Percentiles rank a stretch among this genome's conserved stretches.
phyloP scores from a whole-genome alignment of 148 eudicot species.

The Vaccinium corymbosum region DNA sequence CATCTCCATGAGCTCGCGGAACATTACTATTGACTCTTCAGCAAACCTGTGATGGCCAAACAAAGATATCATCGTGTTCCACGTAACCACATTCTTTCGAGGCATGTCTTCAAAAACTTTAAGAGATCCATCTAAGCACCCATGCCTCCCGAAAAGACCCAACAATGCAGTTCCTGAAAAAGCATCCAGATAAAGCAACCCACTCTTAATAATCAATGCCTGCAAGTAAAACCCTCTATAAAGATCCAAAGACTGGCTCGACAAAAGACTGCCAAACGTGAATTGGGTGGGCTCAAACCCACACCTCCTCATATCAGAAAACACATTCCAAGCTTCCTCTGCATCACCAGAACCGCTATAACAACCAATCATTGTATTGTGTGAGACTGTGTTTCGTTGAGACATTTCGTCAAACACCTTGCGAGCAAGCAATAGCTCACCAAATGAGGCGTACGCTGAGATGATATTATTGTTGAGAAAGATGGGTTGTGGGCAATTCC shows the following conservation, averaged over 20 bases:
- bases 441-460: conserved; percentile 28
- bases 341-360: conserved; percentile 36
- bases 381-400: conserved; percentile 49
- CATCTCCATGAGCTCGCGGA: conserved; percentile 43
- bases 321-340: conserved; percentile 47
- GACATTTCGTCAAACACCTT: conserved; percentile 70
- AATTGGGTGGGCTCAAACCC: conserved; percentile 51
- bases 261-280: conserved; percentile 51
- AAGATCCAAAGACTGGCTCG: conserved; percentile 44
- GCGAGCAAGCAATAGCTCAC: conserved; percentile 35
- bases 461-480: conserved; percentile 53
- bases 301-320: conserved; percentile 48
- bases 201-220: conserved; percentile 54
- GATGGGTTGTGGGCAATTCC: conserved; percentile 42
- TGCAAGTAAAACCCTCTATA: conserved; percentile 45
- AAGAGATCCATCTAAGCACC: conserved; percentile 46
- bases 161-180: conserved; percentile 69
- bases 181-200: conserved; percentile 46
- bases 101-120: conserved; percentile 56
- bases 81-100: conserved; percentile 51
- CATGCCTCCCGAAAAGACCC: conserved; percentile 59
- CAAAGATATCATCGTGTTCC: conserved; percentile 69
- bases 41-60: conserved; percentile 49
- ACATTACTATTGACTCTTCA: conserved; percentile 39
- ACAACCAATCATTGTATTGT: conserved; percentile 51